Evolutionary conservation across 768 basidiomycete genomes (phyloP).

Genomic region (Lenzites betulinus): DNA sequence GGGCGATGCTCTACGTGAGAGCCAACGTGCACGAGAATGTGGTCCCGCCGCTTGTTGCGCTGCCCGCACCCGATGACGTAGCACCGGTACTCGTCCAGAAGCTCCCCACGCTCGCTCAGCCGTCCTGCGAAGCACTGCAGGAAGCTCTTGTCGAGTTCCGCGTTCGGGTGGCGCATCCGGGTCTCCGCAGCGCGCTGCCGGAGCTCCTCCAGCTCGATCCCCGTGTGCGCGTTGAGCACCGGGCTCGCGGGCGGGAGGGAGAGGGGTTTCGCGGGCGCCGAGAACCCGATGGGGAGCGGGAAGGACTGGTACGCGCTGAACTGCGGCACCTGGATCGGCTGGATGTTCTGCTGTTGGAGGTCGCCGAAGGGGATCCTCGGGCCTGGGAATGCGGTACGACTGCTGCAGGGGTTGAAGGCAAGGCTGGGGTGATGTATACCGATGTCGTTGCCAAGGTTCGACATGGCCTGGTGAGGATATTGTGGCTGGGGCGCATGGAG

Average conservation of each 20-base stretch:
- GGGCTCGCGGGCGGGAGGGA: constrained; percentile 36
- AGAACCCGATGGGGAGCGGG: background rate
- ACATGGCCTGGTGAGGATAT: background rate
- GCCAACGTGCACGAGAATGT: constrained; percentile 74
- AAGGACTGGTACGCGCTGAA: background rate
- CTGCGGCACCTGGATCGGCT: background rate
- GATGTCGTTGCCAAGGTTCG: background rate
- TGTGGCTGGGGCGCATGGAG: constrained; percentile 11
- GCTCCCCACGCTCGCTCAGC: constrained; percentile 57
- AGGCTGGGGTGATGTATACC: constrained; percentile 11
- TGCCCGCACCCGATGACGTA: constrained; percentile 69
- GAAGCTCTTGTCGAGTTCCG: constrained; percentile 67
- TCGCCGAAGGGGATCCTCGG: constrained; percentile 4
- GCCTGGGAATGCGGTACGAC: background rate
- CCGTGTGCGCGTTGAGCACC: constrained; percentile 64
- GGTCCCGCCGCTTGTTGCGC: constrained; percentile 70
- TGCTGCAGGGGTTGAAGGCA: background rate
- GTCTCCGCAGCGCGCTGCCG: constrained; percentile 57
- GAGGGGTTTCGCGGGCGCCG: background rate
- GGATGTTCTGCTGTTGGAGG: background rate
- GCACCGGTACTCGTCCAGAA: constrained; percentile 63
- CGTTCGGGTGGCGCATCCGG: constrained; percentile 52
- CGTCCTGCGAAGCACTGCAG: constrained; percentile 69
- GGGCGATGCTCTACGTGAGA: constrained; percentile 71
- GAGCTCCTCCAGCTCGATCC: constrained; percentile 56